phyloP scores from a whole-genome alignment of 1,284 basidiomycete genomes.

The Ganoderma boninense region DNA sequence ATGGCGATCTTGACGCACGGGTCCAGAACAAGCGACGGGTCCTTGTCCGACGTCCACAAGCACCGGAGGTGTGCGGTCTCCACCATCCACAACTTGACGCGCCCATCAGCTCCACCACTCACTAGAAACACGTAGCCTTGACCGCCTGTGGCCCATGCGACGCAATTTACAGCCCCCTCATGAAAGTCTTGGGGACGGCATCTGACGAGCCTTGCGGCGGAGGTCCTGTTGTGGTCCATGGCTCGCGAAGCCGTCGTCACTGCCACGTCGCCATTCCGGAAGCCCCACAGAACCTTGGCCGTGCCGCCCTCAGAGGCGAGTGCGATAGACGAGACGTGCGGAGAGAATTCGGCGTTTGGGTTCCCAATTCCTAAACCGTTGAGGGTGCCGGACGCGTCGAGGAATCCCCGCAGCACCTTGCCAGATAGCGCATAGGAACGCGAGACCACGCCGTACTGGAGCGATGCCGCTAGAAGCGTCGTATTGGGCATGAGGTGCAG shows the following conservation, averaged over 20 bases:
- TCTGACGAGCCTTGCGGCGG: constrained; percentile 54
- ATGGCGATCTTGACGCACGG: constrained; percentile 58
- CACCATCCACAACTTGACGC: constrained; percentile 76
- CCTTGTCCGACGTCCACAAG: constrained; percentile 67
- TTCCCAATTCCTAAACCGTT: constrained; percentile 75
- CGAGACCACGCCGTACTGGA: constrained; percentile 77
- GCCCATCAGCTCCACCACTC: constrained; percentile 69
- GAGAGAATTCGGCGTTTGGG: constrained; percentile 80
- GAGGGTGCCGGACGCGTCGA: constrained; percentile 69
- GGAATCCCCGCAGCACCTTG: constrained; percentile 74
- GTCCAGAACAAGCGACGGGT: constrained; percentile 49
- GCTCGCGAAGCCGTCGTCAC: constrained; percentile 65
- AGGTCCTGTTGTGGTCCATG: constrained; percentile 59
- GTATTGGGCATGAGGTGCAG: constrained; percentile 66
- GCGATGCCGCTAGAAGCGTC: constrained; percentile 69
- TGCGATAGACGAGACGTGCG: constrained; percentile 67
- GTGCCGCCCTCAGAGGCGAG: constrained; percentile 72
- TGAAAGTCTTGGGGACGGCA: constrained; percentile 67
- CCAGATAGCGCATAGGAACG: constrained; percentile 80
- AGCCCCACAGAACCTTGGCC: constrained; percentile 81
- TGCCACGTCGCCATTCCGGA: constrained; percentile 72
- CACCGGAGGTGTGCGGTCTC: constrained; percentile 52
- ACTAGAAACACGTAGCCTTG: constrained; percentile 47
- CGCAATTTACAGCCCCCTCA: constrained; percentile 60
- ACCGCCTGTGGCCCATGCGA: constrained; percentile 53